Conservation (phyloP, 2,329 filamentous ascomycete species). For the Parastagonospora avenae region DNA sequence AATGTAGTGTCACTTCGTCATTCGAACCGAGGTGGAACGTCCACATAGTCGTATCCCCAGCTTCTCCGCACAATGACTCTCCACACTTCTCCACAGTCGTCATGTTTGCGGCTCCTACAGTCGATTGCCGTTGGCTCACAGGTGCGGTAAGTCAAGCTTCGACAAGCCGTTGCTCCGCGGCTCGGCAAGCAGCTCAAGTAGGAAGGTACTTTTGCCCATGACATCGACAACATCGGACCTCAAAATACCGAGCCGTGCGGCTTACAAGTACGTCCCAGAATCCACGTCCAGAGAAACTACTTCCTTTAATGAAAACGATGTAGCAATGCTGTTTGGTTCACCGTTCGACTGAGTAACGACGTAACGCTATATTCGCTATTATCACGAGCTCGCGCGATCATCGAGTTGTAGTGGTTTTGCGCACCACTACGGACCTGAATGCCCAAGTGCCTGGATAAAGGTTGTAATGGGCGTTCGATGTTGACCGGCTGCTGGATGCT, state of each 20-base stretch:
- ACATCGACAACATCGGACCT: neutral
- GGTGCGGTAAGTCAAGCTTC: neutral
- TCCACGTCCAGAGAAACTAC: no score
- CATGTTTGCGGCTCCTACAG: neutral
- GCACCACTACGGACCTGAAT: no score
- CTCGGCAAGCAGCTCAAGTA: neutral
- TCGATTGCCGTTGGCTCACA: neutral
- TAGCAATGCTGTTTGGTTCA: no score
- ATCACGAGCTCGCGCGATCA: no score
- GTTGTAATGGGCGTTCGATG: no score
- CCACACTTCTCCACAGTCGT: neutral
- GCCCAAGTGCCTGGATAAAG: no score
- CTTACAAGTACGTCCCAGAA: no score
- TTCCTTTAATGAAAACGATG: no score
- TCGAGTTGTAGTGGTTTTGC: no score
- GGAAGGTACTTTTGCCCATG: neutral
- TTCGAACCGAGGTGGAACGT: neutral
- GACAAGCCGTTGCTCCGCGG: neutral
- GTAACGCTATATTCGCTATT: no score
- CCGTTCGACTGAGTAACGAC: no score
- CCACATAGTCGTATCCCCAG: neutral
- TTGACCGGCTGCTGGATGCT: no score
- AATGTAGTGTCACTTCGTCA: neutral
- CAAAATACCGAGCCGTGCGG: neutral
- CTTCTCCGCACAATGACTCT: neutral